These are phyloP conservation scores for Parietichytrium sp. DNA, from an alignment of 108 stramenopile genomes.

Conservation along the genomic window DNA sequence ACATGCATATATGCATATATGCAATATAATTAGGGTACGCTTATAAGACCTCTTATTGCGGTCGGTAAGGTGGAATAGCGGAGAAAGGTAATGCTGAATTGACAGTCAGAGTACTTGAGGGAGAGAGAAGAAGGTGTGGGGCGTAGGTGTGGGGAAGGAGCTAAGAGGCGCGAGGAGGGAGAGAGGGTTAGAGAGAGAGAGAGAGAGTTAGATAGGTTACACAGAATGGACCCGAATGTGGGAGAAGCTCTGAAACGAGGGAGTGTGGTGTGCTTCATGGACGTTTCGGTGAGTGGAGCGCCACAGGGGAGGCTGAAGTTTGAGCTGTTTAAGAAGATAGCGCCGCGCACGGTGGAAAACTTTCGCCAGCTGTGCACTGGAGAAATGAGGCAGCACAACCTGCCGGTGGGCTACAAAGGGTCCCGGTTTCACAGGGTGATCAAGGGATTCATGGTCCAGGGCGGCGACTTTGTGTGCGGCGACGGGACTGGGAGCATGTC, in stretches of 20 bases:
- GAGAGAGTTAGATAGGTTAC: background rate
- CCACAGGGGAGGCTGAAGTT: slow-evolving; percentile 62
- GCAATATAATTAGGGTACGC: too few species aligned
- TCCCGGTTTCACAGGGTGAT: slow-evolving; percentile 87
- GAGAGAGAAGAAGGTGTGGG: too few species aligned
- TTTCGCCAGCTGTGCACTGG: slow-evolving; percentile 46
- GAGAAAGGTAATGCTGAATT: too few species aligned
- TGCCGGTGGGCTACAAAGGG: slow-evolving; percentile 63
- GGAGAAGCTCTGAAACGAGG: slow-evolving; percentile 26
- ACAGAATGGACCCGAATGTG: background rate
- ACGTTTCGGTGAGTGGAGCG: slow-evolving; percentile 37
- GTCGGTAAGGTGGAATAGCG: too few species aligned
- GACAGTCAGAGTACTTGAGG: too few species aligned
- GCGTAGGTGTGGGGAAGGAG: too few species aligned
- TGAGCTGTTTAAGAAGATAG: slow-evolving; percentile 79
- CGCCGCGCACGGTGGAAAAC: slow-evolving; percentile 87
- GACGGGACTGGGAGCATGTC: slow-evolving; percentile 87
- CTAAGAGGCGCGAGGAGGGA: too few species aligned
- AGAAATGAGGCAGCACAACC: slow-evolving; percentile 77
- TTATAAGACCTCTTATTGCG: too few species aligned
- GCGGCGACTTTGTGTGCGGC: slow-evolving; percentile 64
- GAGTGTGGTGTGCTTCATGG: slow-evolving; percentile 38
- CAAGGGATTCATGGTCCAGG: slow-evolving; percentile 87
- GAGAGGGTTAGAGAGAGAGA: background rate
- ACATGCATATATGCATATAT: too few species aligned